Conservation (phyloP, 2,329 filamentous ascomycete genomes). For the Fusarium mexicanum region DNA sequence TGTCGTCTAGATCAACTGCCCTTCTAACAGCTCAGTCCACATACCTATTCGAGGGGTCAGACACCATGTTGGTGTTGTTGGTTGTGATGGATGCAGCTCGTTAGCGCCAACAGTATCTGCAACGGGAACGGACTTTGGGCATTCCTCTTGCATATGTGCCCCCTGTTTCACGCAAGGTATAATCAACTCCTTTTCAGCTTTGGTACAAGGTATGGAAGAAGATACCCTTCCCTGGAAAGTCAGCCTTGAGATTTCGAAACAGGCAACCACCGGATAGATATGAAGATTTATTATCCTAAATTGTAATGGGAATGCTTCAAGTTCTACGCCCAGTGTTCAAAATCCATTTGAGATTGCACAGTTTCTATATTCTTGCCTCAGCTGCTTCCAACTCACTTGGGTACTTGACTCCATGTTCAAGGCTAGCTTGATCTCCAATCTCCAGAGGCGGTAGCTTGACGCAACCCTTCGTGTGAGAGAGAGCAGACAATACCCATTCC, state of each 20-base stretch:
- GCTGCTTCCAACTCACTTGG: constrained; percentile 39
- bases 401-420: constrained; percentile 16
- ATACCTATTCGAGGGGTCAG: not conserved
- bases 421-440: not conserved
- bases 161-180: not conserved
- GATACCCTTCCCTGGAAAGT: not conserved
- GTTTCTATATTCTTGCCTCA: constrained; percentile 26
- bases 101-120: constrained; percentile 34
- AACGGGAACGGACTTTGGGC: not conserved
- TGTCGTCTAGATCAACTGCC: not conserved
- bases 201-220: not conserved
- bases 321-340: not conserved
- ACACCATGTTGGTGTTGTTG: constrained; percentile 10
- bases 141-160: not conserved
- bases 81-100: not conserved
- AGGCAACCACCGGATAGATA: not conserved
- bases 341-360: not conserved
- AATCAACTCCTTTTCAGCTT: not conserved
- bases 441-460: constrained; percentile 40
- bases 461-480: constrained; percentile 42
- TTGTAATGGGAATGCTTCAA: not conserved
- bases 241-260: not conserved
- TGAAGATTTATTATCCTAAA: not conserved
- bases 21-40: not conserved
- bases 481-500: constrained; percentile 44